Conservation (phyloP, 768 basidiomycete species). For the Gloeostereum incarnatum region DNA sequence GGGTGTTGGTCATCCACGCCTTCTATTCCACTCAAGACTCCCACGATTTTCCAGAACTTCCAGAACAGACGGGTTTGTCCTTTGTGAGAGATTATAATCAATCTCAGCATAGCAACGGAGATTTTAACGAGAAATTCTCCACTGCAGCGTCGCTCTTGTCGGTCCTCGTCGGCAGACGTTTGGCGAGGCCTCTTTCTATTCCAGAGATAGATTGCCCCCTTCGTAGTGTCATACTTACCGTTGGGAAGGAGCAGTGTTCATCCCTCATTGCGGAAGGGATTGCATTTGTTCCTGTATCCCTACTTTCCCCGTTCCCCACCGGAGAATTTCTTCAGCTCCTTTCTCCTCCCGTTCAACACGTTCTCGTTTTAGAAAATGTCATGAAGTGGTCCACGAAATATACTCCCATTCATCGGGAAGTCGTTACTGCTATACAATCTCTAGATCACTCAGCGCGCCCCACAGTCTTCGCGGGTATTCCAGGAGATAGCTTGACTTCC, state of each 20-base stretch:
- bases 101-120: neutral
- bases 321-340: slow-evolving; percentile 31
- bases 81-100: slow-evolving; percentile 39
- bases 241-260: slow-evolving; percentile 46
- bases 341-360: slow-evolving; percentile 33
- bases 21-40: slow-evolving; percentile 45
- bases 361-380: slow-evolving; percentile 57
- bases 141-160: too few species aligned
- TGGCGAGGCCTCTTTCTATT: too few species aligned
- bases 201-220: neutral
- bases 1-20: slow-evolving; percentile 74
- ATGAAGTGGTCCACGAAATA: slow-evolving; percentile 43
- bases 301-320: slow-evolving; percentile 66
- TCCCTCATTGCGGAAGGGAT: slow-evolving; percentile 43
- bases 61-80: slow-evolving; percentile 47
- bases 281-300: slow-evolving; percentile 51
- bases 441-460: slow-evolving; percentile 39
- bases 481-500: slow-evolving; percentile 41
- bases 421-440: slow-evolving; percentile 49
- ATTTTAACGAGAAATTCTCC: too few species aligned
- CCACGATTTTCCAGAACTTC: slow-evolving; percentile 36
- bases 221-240: slow-evolving; percentile 57
- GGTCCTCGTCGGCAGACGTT: too few species aligned
- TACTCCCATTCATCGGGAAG: slow-evolving; percentile 56
- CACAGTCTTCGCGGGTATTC: slow-evolving; percentile 48